Evolutionary conservation across 2,329 filamentous ascomycete species (phyloP).

Genomic region (Claviceps citrina): DNA sequence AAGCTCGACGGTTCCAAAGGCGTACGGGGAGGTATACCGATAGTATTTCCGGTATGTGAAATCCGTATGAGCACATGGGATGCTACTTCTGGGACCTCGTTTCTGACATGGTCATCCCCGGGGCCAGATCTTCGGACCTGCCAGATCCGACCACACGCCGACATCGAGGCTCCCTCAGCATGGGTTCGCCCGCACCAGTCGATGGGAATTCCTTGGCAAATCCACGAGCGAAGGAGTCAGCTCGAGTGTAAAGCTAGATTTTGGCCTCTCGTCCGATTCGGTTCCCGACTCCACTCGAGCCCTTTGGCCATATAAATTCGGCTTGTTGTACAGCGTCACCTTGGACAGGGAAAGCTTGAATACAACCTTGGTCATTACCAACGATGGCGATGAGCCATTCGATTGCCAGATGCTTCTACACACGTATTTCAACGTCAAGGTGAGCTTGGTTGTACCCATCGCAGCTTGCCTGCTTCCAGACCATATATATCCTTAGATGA

Average conservation of each 20-base stretch:
- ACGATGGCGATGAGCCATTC: constrained; percentile 67
- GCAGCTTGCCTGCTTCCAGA: not conserved
- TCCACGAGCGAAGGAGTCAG: constrained; percentile 40
- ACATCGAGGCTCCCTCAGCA: constrained; percentile 76
- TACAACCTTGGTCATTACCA: constrained; percentile 75
- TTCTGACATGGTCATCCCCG: no score
- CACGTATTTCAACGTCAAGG: constrained; percentile 71
- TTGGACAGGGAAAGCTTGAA: constrained; percentile 58
- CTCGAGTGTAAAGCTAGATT: constrained; percentile 80
- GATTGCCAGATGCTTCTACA: constrained; percentile 88
- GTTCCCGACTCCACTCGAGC: constrained; percentile 52
- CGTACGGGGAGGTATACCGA: constrained; percentile 77
- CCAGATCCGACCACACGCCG: constrained; percentile 58
- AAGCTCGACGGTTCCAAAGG: constrained; percentile 76
- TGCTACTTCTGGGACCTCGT: not conserved
- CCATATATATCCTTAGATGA: no score
- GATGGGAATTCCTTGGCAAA: constrained; percentile 91
- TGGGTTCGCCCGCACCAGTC: constrained; percentile 78
- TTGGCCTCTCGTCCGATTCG: constrained; percentile 65
- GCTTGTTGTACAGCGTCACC: constrained; percentile 84
- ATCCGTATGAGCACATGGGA: not conserved
- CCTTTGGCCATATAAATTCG: constrained; percentile 77
- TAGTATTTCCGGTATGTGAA: constrained; percentile 72
- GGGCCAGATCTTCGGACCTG: constrained; percentile 70
- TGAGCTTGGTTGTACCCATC: constrained; percentile 27